Evolutionary conservation across 1,284 basidiomycete genomes (phyloP).

Genomic region (Erythrobasidium hasegawianum): DNA sequence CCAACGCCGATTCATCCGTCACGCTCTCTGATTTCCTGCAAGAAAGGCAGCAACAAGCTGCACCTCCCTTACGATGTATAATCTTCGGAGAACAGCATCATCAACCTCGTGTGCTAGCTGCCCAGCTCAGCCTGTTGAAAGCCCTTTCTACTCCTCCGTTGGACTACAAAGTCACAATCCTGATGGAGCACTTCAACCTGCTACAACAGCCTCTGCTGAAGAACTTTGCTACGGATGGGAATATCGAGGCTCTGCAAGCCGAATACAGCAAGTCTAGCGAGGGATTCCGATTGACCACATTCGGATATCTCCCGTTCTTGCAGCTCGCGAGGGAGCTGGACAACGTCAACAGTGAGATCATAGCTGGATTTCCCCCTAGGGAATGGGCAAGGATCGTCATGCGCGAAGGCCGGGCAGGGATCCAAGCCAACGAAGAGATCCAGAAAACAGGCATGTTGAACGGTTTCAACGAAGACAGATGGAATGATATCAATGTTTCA

Average conservation of each 20-base stretch:
- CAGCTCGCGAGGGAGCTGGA: constrained; percentile 9
- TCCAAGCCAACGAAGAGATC: neutral
- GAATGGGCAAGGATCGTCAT: constrained; percentile 30
- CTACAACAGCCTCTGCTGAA: constrained; percentile 7
- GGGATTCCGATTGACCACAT: constrained; percentile 16
- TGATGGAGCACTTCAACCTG: constrained; percentile 34
- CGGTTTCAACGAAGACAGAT: constrained; percentile 6
- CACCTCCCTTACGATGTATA: neutral
- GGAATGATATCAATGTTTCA: constrained; percentile 17
- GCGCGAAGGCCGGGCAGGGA: constrained; percentile 5
- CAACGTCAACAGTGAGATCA: constrained; percentile 13
- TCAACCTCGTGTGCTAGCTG: constrained; percentile 27
- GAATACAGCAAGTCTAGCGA: constrained; percentile 29
- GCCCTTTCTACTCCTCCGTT: neutral
- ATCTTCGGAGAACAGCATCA: constrained; percentile 33
- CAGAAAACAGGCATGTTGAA: neutral
- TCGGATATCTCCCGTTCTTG: constrained; percentile 25
- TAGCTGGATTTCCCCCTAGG: constrained; percentile 28
- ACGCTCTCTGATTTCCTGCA: neutral
- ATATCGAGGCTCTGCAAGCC: constrained; percentile 3
- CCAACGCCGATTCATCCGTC: neutral
- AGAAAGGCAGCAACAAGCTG: neutral
- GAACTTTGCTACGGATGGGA: constrained; percentile 14
- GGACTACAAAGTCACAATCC: constrained; percentile 20
- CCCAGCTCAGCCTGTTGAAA: constrained; percentile 23